phyloP scores from a whole-genome alignment of 805 yeast genomes.

The Groenewaldozyma salmanticensis region DNA sequence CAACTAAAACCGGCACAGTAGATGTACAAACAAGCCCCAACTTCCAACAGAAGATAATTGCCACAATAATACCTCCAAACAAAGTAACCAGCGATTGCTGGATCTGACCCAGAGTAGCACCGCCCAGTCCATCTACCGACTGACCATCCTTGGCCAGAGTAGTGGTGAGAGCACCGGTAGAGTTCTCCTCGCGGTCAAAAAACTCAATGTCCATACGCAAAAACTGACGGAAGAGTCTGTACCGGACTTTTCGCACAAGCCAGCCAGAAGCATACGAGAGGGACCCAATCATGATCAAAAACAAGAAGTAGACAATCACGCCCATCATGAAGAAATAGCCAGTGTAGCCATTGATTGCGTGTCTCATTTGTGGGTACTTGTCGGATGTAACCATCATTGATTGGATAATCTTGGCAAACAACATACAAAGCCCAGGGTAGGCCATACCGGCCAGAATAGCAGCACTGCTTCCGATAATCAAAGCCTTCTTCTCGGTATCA shows the following conservation, averaged over 20 bases:
- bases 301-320: slow-evolving; percentile 20
- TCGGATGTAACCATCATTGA: slow-evolving; percentile 27
- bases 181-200: slow-evolving; percentile 28
- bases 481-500: slow-evolving; percentile 17
- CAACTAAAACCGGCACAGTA: slow-evolving; percentile 30
- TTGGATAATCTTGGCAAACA: slow-evolving; percentile 28
- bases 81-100: slow-evolving; percentile 29
- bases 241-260: slow-evolving; percentile 28
- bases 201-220: slow-evolving; percentile 30
- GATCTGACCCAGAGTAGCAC: slow-evolving; percentile 33
- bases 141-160: slow-evolving; percentile 32
- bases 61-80: slow-evolving; percentile 31
- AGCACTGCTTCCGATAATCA: slow-evolving; percentile 19
- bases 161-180: slow-evolving; percentile 31
- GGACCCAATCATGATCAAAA: slow-evolving; percentile 17
- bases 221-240: slow-evolving; percentile 24
- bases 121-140: slow-evolving; percentile 31
- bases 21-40: slow-evolving; percentile 33
- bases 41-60: slow-evolving; percentile 32
- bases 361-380: slow-evolving; percentile 27
- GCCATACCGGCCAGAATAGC: slow-evolving; percentile 29
- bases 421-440: slow-evolving; percentile 29
- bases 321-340: slow-evolving; percentile 31
- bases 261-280: slow-evolving; percentile 24
- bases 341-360: slow-evolving; percentile 25